Conservation (phyloP, 306 rosid genomes). For the Quercus gilva region DNA sequence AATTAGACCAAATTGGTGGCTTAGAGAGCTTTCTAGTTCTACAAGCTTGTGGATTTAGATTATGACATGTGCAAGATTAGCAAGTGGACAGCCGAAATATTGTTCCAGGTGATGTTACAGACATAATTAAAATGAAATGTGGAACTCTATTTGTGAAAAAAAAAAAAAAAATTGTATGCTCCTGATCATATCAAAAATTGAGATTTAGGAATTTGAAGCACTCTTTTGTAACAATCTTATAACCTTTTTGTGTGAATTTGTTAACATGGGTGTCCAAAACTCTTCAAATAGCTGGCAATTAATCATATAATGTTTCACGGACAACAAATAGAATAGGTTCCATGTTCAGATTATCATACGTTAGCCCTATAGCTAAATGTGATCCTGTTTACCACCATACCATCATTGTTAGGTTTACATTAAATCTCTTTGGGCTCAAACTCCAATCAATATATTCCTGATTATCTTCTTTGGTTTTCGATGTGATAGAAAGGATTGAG, state of each 20-base stretch:
- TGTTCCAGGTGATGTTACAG: not conserved
- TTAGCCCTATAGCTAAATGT: not conserved
- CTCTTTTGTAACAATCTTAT: not conserved
- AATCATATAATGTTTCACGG: not conserved
- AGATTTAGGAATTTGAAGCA: not conserved
- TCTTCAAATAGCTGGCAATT: not conserved
- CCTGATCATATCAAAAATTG: no score
- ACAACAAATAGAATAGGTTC: slow-evolving; percentile 21
- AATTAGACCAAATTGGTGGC: slow-evolving; percentile 7
- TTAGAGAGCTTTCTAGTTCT: not conserved
- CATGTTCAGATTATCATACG: not conserved
- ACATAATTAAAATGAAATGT: not conserved
- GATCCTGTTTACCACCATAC: not conserved
- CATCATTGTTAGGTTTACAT: not conserved
- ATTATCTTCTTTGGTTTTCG: not conserved
- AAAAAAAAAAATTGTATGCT: no score
- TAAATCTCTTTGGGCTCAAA: not conserved
- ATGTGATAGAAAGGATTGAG: slow-evolving; percentile 1
- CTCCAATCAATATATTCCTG: not conserved
- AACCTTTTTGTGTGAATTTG: not conserved
- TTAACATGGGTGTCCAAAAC: no score
- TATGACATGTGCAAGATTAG: not conserved
- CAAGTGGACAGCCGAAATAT: not conserved
- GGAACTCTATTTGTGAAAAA: no score
- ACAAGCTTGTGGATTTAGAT: not conserved